Evolutionary conservation across 73 alveolate genomes (phyloP).

Genomic region (Urostyla sp.): DNA sequence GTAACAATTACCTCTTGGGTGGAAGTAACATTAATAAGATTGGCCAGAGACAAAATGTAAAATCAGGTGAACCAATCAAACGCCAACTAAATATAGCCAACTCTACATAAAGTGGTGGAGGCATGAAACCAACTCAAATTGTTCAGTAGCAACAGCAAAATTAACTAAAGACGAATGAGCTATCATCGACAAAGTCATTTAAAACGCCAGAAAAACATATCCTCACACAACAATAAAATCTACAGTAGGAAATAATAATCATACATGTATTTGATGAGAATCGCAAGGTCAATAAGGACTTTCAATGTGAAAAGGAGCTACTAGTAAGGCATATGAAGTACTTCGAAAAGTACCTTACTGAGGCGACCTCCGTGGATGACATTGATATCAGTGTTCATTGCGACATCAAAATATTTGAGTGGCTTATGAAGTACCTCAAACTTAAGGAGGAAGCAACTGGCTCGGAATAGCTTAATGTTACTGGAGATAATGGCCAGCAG

Average conservation of each 20-base stretch:
- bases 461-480: not conserved
- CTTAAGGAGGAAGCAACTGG: slow-evolving; percentile 10
- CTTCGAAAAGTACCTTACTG: slow-evolving; percentile 73
- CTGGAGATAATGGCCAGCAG: too few species aligned
- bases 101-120: too few species aligned
- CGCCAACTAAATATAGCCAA: too few species aligned
- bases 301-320: slow-evolving; percentile 64
- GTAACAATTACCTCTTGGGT: too few species aligned
- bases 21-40: too few species aligned
- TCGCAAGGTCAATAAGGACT: slow-evolving; percentile 69
- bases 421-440: slow-evolving; percentile 75
- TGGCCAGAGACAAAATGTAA: too few species aligned
- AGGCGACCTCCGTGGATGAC: slow-evolving; percentile 67
- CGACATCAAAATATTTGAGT: slow-evolving; percentile 77
- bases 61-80: too few species aligned
- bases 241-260: slow-evolving; percentile 57
- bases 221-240: too few species aligned
- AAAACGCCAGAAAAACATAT: not conserved
- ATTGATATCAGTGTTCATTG: slow-evolving; percentile 84
- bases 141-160: too few species aligned
- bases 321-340: slow-evolving; percentile 74
- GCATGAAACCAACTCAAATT: too few species aligned
- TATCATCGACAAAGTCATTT: not conserved
- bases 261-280: slow-evolving; percentile 82
- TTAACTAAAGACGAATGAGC: too few species aligned